A percentile compares a stretch with the other conserved stretches of the same genome.
Evolutionary conservation across 179 eudicot species (phyloP).

Genomic region (Beta macrorhiza): DNA sequence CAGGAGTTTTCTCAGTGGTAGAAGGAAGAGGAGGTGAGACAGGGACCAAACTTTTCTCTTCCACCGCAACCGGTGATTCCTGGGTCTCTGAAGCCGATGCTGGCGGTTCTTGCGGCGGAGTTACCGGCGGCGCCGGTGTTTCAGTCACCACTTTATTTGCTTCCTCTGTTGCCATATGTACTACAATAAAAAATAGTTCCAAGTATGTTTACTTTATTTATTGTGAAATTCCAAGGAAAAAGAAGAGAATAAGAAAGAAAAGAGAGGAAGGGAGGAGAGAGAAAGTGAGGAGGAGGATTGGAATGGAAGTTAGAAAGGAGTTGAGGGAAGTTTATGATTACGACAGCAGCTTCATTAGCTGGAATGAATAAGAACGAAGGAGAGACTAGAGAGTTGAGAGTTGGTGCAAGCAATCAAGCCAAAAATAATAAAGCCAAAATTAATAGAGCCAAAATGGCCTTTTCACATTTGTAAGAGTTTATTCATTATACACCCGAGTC

Average conservation of each 20-base stretch:
- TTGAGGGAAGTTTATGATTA: slow-evolving; percentile 17
- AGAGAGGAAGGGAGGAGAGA: too few relatives aligned
- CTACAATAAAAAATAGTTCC: not conserved
- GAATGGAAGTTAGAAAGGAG: slow-evolving; percentile 15
- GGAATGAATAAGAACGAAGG: not conserved
- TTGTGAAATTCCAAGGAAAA: not conserved
- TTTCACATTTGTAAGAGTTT: slow-evolving; percentile 2
- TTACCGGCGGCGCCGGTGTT: slow-evolving; percentile 15
- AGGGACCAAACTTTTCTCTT: slow-evolving; percentile 43
- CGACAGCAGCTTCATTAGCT: slow-evolving; percentile 15
- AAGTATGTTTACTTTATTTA: not conserved
- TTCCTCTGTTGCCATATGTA: slow-evolving; percentile 33
- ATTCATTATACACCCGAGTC: not conserved
- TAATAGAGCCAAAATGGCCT: not conserved
- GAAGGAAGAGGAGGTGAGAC: slow-evolving; percentile 22
- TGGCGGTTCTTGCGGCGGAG: slow-evolving; percentile 30
- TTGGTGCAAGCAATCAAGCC: slow-evolving; percentile 23
- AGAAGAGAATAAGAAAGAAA: not conserved
- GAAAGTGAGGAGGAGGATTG: not conserved
- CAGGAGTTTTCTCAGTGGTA: slow-evolving; percentile 36
- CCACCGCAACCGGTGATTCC: slow-evolving; percentile 24
- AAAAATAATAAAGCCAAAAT: not conserved
- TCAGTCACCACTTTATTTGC: slow-evolving; percentile 26
- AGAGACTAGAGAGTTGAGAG: not conserved
- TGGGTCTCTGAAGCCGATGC: slow-evolving; percentile 21